These are phyloP conservation scores for Drechslera avenae DNA, from an alignment of 2,329 filamentous ascomycete genomes.

Conservation along the genomic window DNA sequence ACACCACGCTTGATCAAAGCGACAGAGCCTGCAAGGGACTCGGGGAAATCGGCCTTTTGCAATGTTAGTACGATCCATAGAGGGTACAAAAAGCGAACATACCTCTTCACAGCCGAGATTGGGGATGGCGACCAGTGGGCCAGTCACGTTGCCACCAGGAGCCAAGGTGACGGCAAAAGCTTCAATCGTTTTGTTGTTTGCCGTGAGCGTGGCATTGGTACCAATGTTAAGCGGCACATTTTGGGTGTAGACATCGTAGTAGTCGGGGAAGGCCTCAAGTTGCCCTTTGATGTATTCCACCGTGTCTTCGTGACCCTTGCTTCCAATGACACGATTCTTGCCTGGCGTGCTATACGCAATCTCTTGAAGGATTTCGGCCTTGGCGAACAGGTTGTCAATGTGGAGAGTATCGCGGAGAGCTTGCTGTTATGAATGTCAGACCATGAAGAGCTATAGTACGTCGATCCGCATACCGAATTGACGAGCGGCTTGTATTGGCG, in stretches of 20 bases:
- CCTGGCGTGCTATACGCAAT: conserved; percentile 48
- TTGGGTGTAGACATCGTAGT: conserved; percentile 47
- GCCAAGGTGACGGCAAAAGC: conserved; percentile 37
- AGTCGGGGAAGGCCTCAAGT: conserved; percentile 39
- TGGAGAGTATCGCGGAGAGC: conserved; percentile 31
- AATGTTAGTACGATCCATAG: background rate
- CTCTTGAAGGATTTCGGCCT: conserved; percentile 43
- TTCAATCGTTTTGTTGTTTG: conserved; percentile 36
- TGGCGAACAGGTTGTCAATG: conserved; percentile 34
- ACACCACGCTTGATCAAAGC: conserved; percentile 72
- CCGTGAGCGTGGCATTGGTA: conserved; percentile 34
- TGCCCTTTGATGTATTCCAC: conserved; percentile 45
- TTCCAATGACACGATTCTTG: conserved; percentile 51
- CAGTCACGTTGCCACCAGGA: conserved; percentile 38
- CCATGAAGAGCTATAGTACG: background rate
- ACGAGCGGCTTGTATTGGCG: conserved; percentile 33
- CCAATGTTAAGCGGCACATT: conserved; percentile 31
- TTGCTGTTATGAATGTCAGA: conserved; percentile 18
- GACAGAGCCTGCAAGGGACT: conserved; percentile 64
- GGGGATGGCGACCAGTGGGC: conserved; percentile 37
- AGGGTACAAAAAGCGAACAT: background rate
- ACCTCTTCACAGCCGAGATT: conserved; percentile 46
- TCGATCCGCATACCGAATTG: conserved; percentile 24
- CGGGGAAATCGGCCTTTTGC: conserved; percentile 64
- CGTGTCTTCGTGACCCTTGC: conserved; percentile 48